Conservation (phyloP, 2,329 filamentous ascomycete species). For the Colletotrichum musae region DNA sequence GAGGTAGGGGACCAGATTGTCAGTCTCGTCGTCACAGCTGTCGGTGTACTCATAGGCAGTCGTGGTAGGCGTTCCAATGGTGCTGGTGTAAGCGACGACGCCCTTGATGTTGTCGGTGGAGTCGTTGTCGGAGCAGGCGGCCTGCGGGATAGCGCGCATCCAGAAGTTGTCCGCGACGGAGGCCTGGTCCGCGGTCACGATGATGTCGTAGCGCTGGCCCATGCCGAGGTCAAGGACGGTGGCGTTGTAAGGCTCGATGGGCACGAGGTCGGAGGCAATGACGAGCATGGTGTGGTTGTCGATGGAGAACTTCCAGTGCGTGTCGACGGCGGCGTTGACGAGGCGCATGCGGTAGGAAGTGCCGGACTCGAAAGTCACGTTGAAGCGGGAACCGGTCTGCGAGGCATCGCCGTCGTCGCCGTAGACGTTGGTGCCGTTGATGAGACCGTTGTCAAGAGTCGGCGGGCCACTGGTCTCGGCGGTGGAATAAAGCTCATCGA, state of each 20-base stretch:
- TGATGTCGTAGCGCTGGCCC: slow-evolving; percentile 64
- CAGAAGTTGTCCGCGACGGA: slow-evolving; percentile 58
- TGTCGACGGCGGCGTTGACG: slow-evolving; percentile 62
- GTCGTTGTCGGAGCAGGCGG: slow-evolving; percentile 56
- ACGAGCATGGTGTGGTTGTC: slow-evolving; percentile 71
- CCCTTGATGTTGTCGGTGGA: slow-evolving; percentile 61
- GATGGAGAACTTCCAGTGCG: slow-evolving; percentile 64
- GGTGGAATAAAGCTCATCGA: slow-evolving; percentile 53
- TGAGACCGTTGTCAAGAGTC: slow-evolving; percentile 59
- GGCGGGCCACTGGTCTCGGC: slow-evolving; percentile 52
- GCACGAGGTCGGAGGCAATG: slow-evolving; percentile 71
- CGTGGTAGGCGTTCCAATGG: slow-evolving; percentile 36
- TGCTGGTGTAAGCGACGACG: slow-evolving; percentile 60
- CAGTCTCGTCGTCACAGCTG: slow-evolving; percentile 54
- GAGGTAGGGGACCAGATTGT: slow-evolving; percentile 52
- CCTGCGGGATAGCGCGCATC: slow-evolving; percentile 62
- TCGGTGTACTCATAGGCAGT: slow-evolving; percentile 39
- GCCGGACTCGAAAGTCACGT: slow-evolving; percentile 56
- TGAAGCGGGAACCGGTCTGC: slow-evolving; percentile 51
- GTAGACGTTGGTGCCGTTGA: slow-evolving; percentile 60
- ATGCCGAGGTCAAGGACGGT: slow-evolving; percentile 65
- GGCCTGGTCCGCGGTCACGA: slow-evolving; percentile 57
- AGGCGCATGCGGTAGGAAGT: slow-evolving; percentile 63
- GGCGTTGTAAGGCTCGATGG: slow-evolving; percentile 68
- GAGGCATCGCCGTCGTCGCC: slow-evolving; percentile 45